phyloP scores from a whole-genome alignment of 495 filamentous ascomycete species.

The Xylaria bambusicola region DNA sequence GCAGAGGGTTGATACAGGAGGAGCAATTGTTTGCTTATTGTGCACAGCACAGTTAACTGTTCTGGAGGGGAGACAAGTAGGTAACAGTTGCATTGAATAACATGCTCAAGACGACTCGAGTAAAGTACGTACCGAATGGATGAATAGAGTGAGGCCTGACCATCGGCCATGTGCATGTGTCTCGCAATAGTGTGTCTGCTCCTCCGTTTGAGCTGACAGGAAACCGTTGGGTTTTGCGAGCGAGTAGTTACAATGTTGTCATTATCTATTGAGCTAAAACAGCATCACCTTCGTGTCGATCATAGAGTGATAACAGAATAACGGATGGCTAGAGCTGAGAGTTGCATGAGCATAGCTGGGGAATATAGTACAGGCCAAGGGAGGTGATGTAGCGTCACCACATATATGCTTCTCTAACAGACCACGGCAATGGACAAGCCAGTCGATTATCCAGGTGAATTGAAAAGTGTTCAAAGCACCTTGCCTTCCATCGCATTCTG shows the following conservation, averaged over 20 bases:
- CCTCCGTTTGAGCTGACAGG: not conserved
- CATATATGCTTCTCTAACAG: not conserved
- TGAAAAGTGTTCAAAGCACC: not conserved
- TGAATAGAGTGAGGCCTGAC: not conserved
- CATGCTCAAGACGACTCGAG: not conserved
- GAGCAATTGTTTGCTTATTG: not conserved
- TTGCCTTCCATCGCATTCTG: not conserved
- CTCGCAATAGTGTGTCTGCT: not conserved
- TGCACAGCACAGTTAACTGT: not conserved
- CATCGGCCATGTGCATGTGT: not conserved
- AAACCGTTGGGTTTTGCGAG: too few species aligned
- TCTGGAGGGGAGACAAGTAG: not conserved
- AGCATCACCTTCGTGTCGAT: not conserved
- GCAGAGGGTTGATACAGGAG: not conserved
- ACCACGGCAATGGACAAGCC: not conserved
- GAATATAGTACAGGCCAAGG: conserved; percentile 14
- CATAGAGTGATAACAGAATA: not conserved
- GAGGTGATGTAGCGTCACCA: not conserved
- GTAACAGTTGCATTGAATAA: not conserved
- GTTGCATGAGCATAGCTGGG: not conserved
- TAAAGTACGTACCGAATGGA: not conserved
- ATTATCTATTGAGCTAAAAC: not conserved
- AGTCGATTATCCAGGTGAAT: not conserved
- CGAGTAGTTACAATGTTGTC: not conserved
- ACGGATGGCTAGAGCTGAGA: not conserved